Evolutionary conservation across 352 stramenopile species (phyloP).

Genomic region (Elongisporangium anandrum): DNA sequence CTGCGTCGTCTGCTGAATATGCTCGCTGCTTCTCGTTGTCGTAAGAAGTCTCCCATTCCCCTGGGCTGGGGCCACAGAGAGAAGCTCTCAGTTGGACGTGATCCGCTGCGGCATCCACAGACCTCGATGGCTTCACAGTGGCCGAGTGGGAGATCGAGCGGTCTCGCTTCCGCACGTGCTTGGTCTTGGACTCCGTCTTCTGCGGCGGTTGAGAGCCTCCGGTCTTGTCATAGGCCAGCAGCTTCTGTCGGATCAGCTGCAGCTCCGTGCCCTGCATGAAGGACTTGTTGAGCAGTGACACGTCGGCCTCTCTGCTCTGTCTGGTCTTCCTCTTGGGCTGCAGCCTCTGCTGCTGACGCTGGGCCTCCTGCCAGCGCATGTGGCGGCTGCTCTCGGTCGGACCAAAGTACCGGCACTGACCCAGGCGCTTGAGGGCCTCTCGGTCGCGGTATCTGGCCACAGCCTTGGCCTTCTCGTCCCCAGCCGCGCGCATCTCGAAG

Average conservation of each 20-base stretch:
- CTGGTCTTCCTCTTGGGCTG: conserved; percentile 17
- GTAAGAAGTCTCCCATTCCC: background rate
- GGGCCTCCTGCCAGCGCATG: conserved; percentile 70
- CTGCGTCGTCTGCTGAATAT: background rate
- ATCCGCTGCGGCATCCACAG: background rate
- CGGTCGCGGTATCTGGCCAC: conserved; percentile 54
- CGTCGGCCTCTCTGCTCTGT: conserved; percentile 25
- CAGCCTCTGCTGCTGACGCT: conserved; percentile 41
- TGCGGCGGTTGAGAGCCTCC: background rate
- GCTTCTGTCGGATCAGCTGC: conserved; percentile 24
- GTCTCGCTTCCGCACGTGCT: background rate
- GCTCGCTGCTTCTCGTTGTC: background rate
- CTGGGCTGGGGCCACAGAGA: background rate
- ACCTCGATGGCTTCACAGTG: background rate
- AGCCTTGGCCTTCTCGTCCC: conserved; percentile 49
- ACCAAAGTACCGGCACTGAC: conserved; percentile 73
- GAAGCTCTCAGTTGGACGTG: background rate
- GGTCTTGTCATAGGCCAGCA: conserved; percentile 10
- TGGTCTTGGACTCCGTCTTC: background rate
- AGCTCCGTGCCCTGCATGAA: conserved; percentile 63
- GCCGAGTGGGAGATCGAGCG: background rate
- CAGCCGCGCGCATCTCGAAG: conserved; percentile 66
- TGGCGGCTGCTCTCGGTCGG: conserved; percentile 73
- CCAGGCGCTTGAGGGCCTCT: conserved; percentile 41
- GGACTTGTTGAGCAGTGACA: conserved; percentile 38